Percentiles rank a stretch among this genome's conserved stretches.
Evolutionary conservation across 805 yeast species (phyloP).

Genomic region (Metschnikowia chrysomelidarum): DNA sequence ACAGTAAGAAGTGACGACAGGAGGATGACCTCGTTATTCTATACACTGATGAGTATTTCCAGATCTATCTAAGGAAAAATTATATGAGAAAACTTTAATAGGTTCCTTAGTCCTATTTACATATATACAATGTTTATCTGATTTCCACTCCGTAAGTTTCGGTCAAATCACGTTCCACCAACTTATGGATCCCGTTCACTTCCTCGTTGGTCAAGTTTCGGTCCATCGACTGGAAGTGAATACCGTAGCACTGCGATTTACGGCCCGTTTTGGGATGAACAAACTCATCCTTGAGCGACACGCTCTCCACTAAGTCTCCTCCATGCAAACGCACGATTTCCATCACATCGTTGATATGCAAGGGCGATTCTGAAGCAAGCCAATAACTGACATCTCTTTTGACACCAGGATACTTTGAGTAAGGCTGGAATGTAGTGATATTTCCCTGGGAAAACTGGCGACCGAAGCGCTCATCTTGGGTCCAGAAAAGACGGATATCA

Average conservation of each 20-base stretch:
- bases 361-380: conserved; percentile 51
- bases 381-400: conserved; percentile 89
- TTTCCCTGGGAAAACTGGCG: conserved; percentile 65
- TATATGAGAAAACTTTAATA: too few species aligned
- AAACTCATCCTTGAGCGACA: conserved; percentile 75
- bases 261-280: conserved; percentile 78
- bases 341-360: conserved; percentile 91
- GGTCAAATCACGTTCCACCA: conserved; percentile 58
- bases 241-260: conserved; percentile 81
- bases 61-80: too few species aligned
- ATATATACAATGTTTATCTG: conserved; percentile 27
- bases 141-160: conserved; percentile 56
- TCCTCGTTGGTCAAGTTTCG: conserved; percentile 84
- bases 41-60: too few species aligned
- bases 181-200: conserved; percentile 68
- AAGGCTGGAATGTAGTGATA: conserved; percentile 77
- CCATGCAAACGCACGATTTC: conserved; percentile 83
- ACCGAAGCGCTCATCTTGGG: conserved; percentile 72
- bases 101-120: neutral
- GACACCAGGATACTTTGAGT: conserved; percentile 88
- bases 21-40: too few species aligned
- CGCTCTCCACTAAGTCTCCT: conserved; percentile 88
- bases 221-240: conserved; percentile 95
- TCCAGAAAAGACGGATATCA: conserved; percentile 92
- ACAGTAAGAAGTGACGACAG: too few species aligned